Evolutionary conservation across 768 basidiomycete species (phyloP), one percentile per base, ranked within the genome.

Genomic region (Chalciporus pseudorubinellus): DNA sequence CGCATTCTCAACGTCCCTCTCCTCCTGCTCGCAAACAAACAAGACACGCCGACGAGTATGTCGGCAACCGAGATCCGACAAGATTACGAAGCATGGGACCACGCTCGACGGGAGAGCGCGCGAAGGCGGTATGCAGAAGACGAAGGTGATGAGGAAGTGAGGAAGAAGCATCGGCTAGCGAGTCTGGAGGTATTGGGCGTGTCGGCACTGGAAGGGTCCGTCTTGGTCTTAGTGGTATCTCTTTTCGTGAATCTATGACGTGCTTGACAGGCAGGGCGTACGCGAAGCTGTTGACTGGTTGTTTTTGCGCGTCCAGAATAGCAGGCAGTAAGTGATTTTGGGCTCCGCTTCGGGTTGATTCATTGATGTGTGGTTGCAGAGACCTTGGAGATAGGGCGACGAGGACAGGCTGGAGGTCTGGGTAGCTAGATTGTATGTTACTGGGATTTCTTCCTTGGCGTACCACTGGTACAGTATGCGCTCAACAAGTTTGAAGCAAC

Each of bases 11-110:
- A 87, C 45, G 81, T 98, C 1, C 97, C 95, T 0, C 78, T 97
- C 2, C 77, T 99, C 6, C 82, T 99, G 10, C 79, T 98, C 16
- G 97, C 95, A 22, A 98, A 98, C 73, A 98, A 99, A 67, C 95
- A 98, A 68, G 97, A 98, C 59, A 82, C 79, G 3, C 85, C 87
- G 0, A 69, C 75, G 16, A 87, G 87, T 58, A 75, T 98, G 28
- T 88, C 91, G 0, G 90, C 94, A 0, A 86, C 92, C 45, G 92
- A 98, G 55, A 94, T 99, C 43, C 74, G 94, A 19, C 87, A 93
- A 53, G 84, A 89, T 66, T 92, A 92, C 53, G 89, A 92, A 66
- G 85, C 85, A 42, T 93, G 92, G 89, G 81, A 89, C 63, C 85
- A 89, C 61, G 77, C 82, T 43, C 84, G 85, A 64, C 73, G 85